A percentile compares a stretch with the other conserved stretches of the same genome.
phyloP scores from a whole-genome alignment of 179 eudicot species.

The Silene coronaria region DNA sequence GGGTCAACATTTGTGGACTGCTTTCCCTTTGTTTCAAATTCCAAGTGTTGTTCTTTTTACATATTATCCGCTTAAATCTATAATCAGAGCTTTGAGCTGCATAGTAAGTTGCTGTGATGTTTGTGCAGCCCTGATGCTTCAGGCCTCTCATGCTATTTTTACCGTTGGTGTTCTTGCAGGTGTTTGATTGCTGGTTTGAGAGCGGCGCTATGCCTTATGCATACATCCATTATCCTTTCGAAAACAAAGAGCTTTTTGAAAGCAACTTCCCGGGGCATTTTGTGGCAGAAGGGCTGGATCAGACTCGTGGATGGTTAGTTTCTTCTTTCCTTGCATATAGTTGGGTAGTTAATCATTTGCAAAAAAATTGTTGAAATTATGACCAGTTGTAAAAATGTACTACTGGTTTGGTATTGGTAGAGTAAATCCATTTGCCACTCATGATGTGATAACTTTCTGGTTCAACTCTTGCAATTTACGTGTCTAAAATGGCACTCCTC shows the following conservation, averaged over 20 bases:
- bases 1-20: too few species aligned
- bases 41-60: too few species aligned
- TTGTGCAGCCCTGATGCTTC: background rate
- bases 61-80: too few species aligned
- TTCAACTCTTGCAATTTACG: too few species aligned
- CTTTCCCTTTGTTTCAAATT: too few species aligned
- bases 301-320: constrained; percentile 96
- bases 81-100: too few species aligned
- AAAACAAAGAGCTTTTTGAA: constrained; percentile 74
- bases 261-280: constrained; percentile 92
- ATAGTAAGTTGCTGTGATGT: too few species aligned
- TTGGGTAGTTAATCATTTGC: background rate
- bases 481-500: background rate
- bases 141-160: background rate
- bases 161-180: constrained; percentile 37
- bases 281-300: constrained; percentile 99
- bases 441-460: too few species aligned
- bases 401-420: background rate
- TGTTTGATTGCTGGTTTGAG: constrained; percentile 99
- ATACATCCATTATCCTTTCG: constrained; percentile 93
- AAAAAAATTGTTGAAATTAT: background rate
- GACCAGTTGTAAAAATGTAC: background rate
- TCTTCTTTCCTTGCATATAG: constrained; percentile 15
- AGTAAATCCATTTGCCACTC: too few species aligned
- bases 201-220: constrained; percentile 99